phyloP scores from a whole-genome alignment of 2,329 filamentous ascomycete genomes.

The Alternaria dauci region DNA sequence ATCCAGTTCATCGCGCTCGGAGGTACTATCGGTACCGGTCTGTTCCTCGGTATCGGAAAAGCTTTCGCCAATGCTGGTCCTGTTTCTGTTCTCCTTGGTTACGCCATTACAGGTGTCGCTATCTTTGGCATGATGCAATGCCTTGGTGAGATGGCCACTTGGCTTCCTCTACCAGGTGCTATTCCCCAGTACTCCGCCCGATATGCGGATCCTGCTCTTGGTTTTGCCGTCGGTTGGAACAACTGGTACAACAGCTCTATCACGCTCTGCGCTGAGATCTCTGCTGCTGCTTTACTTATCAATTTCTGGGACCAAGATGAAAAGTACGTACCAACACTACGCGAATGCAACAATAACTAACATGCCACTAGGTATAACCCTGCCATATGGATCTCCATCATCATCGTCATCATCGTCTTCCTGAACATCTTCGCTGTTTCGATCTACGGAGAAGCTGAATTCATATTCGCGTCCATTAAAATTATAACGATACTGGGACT shows the following conservation, averaged over 20 bases:
- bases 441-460: slow-evolving; percentile 59
- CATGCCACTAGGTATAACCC: slow-evolving; percentile 9
- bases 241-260: slow-evolving; percentile 47
- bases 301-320: slow-evolving; percentile 45
- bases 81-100: slow-evolving; percentile 49
- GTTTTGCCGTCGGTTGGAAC: slow-evolving; percentile 34
- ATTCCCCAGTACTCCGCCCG: slow-evolving; percentile 48
- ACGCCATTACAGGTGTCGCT: slow-evolving; percentile 46
- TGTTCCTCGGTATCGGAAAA: slow-evolving; percentile 47
- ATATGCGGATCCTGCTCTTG: slow-evolving; percentile 59
- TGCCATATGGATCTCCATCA: slow-evolving; percentile 48
- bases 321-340: slow-evolving; percentile 13
- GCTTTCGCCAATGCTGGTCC: slow-evolving; percentile 47
- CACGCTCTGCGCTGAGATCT: slow-evolving; percentile 49
- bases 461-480: slow-evolving; percentile 60
- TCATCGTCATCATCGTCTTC: slow-evolving; percentile 46
- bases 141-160: slow-evolving; percentile 55
- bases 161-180: slow-evolving; percentile 52
- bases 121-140: slow-evolving; percentile 53
- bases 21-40: slow-evolving; percentile 60
- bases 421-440: slow-evolving; percentile 49
- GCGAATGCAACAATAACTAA: neutral
- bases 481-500: slow-evolving; percentile 50
- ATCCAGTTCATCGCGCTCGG: slow-evolving; percentile 68
- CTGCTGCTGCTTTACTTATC: slow-evolving; percentile 45